Evolutionary conservation across 2,329 filamentous ascomycete genomes (phyloP), one percentile per base, ranked within the genome.

Genomic region (Fusarium staphyleae): DNA sequence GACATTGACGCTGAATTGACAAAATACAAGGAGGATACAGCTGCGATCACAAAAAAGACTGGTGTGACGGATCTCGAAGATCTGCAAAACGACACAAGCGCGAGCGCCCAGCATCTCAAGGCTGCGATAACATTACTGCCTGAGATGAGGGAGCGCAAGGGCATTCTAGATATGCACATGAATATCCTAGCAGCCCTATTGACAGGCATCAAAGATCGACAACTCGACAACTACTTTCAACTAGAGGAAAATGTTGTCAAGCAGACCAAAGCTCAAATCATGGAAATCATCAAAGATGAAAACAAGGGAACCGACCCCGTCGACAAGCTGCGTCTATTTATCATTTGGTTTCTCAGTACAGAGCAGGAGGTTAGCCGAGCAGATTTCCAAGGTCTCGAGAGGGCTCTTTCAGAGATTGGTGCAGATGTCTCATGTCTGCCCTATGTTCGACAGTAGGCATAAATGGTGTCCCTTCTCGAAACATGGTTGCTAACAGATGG

Each of bases 101-200:
- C 91, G 32, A 96, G 91, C 51, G 93, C 95, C 13, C 91, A 96
- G 67, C 95, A 99, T 72, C 82, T 99, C 37, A 99, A 98, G 75
- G 91, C 93, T 3, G 96, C 93, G 11, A 96, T 99, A 66, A 96
- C 93, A 0, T 78, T 96, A 16, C 80, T 99, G 12, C 96, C 95
- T 0, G 93, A 98, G 72, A 81, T 99, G 62, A 83, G 92, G 59
- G 95, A 98, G 73, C 87, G 95, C 53, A 99, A 99, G 72, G 87
- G 88, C n/a, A 84, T 88, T 15, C 83, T 99, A 5, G 95, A 97
- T 70, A 98, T 97, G 90, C 95, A 99, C 73, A 99, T 99, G 95
- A 97, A 96, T 71, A 96, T 98, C 53, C 81, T 96, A 3, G 93
- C 93, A 2, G 90, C 91, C 1, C 72, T 87, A 3, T 70, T 87